Evolutionary conservation across 495 filamentous ascomycete species (phyloP).

Genomic region (Cercophora newfieldiana): DNA sequence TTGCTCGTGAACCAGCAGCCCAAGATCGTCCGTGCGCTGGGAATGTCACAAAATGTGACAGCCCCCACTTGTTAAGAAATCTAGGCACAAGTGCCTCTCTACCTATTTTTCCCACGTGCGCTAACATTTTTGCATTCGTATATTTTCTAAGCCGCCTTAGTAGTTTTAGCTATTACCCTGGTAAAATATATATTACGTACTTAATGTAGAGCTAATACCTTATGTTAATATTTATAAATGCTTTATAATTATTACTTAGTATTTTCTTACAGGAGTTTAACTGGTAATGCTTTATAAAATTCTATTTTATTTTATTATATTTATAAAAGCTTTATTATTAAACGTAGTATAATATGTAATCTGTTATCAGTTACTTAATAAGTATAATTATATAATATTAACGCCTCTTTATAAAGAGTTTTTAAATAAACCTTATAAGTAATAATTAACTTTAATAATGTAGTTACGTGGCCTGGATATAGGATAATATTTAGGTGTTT

Average conservation of each 20-base stretch:
- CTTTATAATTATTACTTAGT: not conserved
- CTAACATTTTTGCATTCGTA: slow-evolving; percentile 1
- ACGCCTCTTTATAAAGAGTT: not conserved
- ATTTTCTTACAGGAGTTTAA: not conserved
- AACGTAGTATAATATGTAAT: slow-evolving; percentile 1
- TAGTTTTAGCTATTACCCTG: not conserved
- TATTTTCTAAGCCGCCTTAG: not conserved
- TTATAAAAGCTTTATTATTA: not conserved
- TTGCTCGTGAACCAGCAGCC: too few species aligned
- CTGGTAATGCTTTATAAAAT: not conserved
- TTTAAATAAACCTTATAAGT: not conserved
- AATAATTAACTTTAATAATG: slow-evolving; percentile 11
- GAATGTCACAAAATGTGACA: not conserved
- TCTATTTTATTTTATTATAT: not conserved
- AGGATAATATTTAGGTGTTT: too few species aligned
- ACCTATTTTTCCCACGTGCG: not conserved
- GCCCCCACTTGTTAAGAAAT: slow-evolving; percentile 1
- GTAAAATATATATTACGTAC: slow-evolving; percentile 1
- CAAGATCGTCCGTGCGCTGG: not conserved
- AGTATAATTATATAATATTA: not conserved
- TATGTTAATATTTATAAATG: not conserved
- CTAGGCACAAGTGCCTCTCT: too few species aligned
- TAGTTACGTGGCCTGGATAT: too few species aligned
- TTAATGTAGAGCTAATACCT: not conserved
- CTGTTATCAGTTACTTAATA: not conserved